Evolutionary conservation across 2,329 filamentous ascomycete species (phyloP).

Genomic region (Harringtonia lauricola): DNA sequence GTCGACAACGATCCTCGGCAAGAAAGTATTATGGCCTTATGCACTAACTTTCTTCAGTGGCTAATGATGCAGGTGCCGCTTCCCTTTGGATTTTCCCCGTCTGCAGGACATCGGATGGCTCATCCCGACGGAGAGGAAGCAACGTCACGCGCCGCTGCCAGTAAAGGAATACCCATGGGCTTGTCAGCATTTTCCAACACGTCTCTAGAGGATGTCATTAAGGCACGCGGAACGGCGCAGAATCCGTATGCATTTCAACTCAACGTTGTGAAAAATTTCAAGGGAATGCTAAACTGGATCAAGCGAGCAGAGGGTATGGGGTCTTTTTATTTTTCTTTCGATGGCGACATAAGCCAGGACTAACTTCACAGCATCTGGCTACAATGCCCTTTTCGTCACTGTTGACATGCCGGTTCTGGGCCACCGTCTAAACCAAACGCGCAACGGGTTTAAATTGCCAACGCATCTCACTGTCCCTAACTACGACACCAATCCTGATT

Average conservation of each 20-base stretch:
- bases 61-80: conserved; percentile 17
- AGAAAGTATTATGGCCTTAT: conserved; percentile 11
- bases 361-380: background rate
- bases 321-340: background rate
- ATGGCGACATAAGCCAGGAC: background rate
- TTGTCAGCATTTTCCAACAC: conserved; percentile 35
- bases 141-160: conserved; percentile 33
- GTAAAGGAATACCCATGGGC: conserved; percentile 31
- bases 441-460: conserved; percentile 21
- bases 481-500: background rate
- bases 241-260: conserved; percentile 42
- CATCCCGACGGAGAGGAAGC: conserved; percentile 40
- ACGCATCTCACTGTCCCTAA: conserved; percentile 22
- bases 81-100: conserved; percentile 41
- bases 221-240: conserved; percentile 18
- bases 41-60: background rate
- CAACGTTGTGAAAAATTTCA: conserved; percentile 36
- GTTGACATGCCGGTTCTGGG: conserved; percentile 43
- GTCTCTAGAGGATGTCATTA: conserved; percentile 32
- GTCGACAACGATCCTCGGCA: conserved; percentile 31
- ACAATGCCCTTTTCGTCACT: conserved; percentile 31
- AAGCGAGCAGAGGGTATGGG: conserved; percentile 1
- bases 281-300: conserved; percentile 28
- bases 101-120: conserved; percentile 39
- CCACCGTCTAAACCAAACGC: conserved; percentile 38